Percentiles rank a stretch among this genome's conserved stretches.
phyloP scores from a whole-genome alignment of 1,139 yeast genomes.

The Blastobotrys indianensis region DNA sequence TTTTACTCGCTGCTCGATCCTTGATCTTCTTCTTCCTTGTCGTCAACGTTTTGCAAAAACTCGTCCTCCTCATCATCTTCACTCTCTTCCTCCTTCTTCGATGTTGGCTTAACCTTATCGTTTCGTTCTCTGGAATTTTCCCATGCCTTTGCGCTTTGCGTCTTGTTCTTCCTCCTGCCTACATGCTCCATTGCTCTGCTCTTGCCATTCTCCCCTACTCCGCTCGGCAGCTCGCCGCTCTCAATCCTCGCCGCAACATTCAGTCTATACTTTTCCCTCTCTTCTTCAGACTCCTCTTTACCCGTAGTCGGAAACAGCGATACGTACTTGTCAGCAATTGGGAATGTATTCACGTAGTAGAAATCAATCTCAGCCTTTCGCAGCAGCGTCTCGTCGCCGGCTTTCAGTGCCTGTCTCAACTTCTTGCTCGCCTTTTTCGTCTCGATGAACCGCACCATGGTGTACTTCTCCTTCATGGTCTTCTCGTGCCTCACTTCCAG shows the following conservation, averaged over 20 bases:
- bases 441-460: conserved; percentile 91
- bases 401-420: conserved; percentile 52
- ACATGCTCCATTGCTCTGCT: background rate
- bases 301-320: conserved; percentile 49
- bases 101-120: too few species aligned
- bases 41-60: background rate
- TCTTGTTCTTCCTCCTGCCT: too few species aligned
- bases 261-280: conserved; percentile 21
- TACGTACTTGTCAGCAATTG: conserved; percentile 73
- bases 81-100: too few species aligned
- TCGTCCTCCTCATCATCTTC: conserved; percentile 9
- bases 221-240: conserved; percentile 22
- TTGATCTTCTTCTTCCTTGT: background rate
- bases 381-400: conserved; percentile 31
- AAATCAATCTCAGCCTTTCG: conserved; percentile 57
- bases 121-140: too few species aligned
- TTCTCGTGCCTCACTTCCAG: conserved; percentile 47
- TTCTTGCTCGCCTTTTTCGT: conserved; percentile 77
- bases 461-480: conserved; percentile 71
- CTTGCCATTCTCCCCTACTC: conserved; percentile 18
- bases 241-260: conserved; percentile 21
- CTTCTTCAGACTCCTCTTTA: conserved; percentile 18
- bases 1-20: too few species aligned
- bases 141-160: too few species aligned
- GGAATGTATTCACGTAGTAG: conserved; percentile 72